Percentiles rank a stretch among this genome's conserved stretches.
These are phyloP conservation scores for Leucocoprinus sp. DNA, from an alignment of 768 basidiomycete genomes.

Conservation along the genomic window DNA sequence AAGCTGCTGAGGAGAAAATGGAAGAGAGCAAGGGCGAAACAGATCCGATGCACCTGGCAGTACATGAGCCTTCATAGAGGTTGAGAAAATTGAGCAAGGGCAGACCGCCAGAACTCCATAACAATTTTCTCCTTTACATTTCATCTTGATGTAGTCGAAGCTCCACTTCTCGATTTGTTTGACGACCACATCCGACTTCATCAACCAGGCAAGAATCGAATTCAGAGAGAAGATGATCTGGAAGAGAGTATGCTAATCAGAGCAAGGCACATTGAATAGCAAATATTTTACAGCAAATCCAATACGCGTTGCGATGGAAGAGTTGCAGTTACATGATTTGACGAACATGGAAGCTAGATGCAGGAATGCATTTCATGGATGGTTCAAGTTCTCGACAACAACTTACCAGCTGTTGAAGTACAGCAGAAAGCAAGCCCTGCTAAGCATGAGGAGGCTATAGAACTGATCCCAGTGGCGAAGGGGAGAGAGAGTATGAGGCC, in stretches of 20 bases:
- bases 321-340: constrained; percentile 99
- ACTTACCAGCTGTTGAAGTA: constrained; percentile 74
- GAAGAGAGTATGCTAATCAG: neutral
- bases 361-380: constrained; percentile 4
- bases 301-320: constrained; percentile 93
- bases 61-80: constrained; percentile 1
- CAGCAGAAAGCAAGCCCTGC: constrained; percentile 80
- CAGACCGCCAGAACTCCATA: constrained; percentile 92
- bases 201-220: constrained; percentile 94
- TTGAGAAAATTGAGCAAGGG: constrained; percentile 10
- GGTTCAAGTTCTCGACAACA: no score
- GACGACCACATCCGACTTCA: constrained; percentile 86
- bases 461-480: constrained; percentile 54
- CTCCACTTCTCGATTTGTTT: constrained; percentile 86
- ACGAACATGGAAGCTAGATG: constrained; percentile 84
- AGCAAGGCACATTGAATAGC: neutral
- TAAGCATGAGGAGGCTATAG: constrained; percentile 77
- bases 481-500: constrained; percentile 70
- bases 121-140: constrained; percentile 86
- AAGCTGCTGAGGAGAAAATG: constrained; percentile 74
- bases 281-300: constrained; percentile 33
- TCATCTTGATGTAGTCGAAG: constrained; percentile 98
- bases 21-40: constrained; percentile 88
- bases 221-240: constrained; percentile 94
- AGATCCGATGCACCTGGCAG: constrained; percentile 82